A percentile compares a stretch with the other conserved stretches of the same genome.
phyloP scores from a whole-genome alignment of 192 early-diverging fungal genomes.

The Rhizophagus clarus region DNA sequence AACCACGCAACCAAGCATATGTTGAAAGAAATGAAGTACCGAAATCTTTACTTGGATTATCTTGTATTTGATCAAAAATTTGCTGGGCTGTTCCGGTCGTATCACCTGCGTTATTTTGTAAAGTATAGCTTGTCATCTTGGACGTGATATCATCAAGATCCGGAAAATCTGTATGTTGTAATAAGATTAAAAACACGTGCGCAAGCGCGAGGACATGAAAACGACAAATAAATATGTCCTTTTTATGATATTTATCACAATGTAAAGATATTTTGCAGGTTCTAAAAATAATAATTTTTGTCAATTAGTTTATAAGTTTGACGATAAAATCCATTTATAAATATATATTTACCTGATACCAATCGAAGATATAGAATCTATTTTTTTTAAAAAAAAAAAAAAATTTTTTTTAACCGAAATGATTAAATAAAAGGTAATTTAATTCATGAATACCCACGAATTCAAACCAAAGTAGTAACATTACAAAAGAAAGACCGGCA shows the following conservation, averaged over 20 bases:
- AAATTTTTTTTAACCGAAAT: neutral
- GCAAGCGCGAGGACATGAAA: neutral
- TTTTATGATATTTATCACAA: neutral
- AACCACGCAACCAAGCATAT: neutral
- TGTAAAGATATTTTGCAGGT: neutral
- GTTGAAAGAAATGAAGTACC: neutral
- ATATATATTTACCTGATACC: neutral
- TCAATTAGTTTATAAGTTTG: too few species aligned
- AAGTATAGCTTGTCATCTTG: too few species aligned
- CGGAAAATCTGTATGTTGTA: neutral
- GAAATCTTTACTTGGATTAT: neutral
- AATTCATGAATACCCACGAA: neutral
- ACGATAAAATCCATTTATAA: too few species aligned
- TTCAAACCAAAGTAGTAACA: neutral
- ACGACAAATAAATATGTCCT: neutral
- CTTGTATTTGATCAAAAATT: neutral
- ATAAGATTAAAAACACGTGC: neutral
- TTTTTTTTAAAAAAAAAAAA: too few species aligned
- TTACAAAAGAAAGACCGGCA: neutral
- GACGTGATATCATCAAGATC: neutral
- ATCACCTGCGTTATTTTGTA: neutral
- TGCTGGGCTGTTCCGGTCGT: neutral
- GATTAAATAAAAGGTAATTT: neutral
- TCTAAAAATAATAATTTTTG: neutral
- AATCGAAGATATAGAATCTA: neutral